Base-by-base conservation (phyloP, 106 monocot genomes). In the Allium sativum region DNA sequence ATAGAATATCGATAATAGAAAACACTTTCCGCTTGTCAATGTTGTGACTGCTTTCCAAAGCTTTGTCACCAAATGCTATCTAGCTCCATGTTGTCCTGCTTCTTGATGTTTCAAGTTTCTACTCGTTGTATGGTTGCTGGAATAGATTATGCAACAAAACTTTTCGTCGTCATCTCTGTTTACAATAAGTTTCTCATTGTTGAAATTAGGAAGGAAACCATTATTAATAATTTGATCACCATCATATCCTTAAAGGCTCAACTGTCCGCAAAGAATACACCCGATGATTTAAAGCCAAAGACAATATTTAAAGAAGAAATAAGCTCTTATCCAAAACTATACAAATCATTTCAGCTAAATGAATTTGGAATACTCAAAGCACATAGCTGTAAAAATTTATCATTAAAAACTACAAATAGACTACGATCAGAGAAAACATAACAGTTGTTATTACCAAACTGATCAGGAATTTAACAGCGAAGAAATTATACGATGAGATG, bases 121-220 rank as follows among this genome's bases (percentile, higher is more conserved):
- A 59, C 65, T 65, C n/a, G n/a, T n/a, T 44, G 61, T 68, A 6
- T 52, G 18, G 45, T 65, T 44, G 14, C 72, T 64, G 48, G 81
- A 72, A 55, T 76, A 72, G 66, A 71, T 79, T 62, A 72, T 81
- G 55, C 81, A 64, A 57, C 82, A 88, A 74, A 71, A 78, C 52
- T 79, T 88, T 75, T 79, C 88, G 59, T 87, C 88, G 73, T 85
- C 79, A 85, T 88, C 79, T 78, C 68, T 82, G 73, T 79, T 56
- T 78, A 80, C 76, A 84, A 57, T 7, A 52, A 53, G 70, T 54
- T 74, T 59, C 59, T 54, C 44, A 60, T 68, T 56, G 56, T 20
- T 44, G 46, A 10, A 62, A n/a, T 62, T 60, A 45, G 69, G 73
- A 42, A 63, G 78, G 53, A 84, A 72, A 53, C 55, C 65, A 65